Evolutionary conservation across 2,329 filamentous ascomycete species (phyloP).

Genomic region (Colletotrichum liriopes): DNA sequence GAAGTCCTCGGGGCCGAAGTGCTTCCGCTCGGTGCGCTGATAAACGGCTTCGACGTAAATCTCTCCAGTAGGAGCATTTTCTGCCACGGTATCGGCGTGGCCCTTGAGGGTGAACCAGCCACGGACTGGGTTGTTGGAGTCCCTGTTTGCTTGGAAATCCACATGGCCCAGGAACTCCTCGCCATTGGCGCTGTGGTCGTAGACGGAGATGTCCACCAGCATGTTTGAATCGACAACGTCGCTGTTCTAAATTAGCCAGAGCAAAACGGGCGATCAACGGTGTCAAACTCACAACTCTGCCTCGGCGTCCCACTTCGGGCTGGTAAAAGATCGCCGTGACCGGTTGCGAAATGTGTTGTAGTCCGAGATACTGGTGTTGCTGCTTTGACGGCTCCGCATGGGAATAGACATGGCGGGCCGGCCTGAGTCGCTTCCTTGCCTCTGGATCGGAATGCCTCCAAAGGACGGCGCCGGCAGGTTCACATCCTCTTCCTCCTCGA

Average conservation of each 20-base stretch:
- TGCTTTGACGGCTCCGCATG: constrained; percentile 97
- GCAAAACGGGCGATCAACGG: constrained; percentile 44
- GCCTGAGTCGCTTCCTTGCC: constrained; percentile 85
- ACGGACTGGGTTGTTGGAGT: constrained; percentile 79
- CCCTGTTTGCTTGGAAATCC: constrained; percentile 79
- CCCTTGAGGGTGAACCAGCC: constrained; percentile 90
- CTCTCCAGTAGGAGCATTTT: constrained; percentile 87
- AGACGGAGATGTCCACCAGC: constrained; percentile 92
- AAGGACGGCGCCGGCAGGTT: constrained; percentile 61
- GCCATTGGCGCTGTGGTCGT: constrained; percentile 83
- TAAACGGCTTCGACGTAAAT: constrained; percentile 90
- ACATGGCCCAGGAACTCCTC: constrained; percentile 95
- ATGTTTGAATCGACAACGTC: constrained; percentile 95
- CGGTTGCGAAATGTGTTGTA: constrained; percentile 73
- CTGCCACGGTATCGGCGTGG: constrained; percentile 78
- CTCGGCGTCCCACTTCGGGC: constrained; percentile 96
- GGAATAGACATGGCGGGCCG: constrained; percentile 91
- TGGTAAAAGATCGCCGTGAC: constrained; percentile 76
- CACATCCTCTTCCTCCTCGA: constrained; percentile 74
- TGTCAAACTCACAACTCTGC: constrained; percentile 85
- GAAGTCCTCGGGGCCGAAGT: constrained; percentile 96
- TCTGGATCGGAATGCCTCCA: constrained; percentile 74
- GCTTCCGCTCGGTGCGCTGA: constrained; percentile 89
- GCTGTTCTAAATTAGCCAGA: constrained; percentile 61
- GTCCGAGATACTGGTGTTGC: constrained; percentile 88